These are phyloP conservation scores for Drechslerella coelobrocha DNA, from an alignment of 2,329 filamentous ascomycete species.

Conservation along the genomic window DNA sequence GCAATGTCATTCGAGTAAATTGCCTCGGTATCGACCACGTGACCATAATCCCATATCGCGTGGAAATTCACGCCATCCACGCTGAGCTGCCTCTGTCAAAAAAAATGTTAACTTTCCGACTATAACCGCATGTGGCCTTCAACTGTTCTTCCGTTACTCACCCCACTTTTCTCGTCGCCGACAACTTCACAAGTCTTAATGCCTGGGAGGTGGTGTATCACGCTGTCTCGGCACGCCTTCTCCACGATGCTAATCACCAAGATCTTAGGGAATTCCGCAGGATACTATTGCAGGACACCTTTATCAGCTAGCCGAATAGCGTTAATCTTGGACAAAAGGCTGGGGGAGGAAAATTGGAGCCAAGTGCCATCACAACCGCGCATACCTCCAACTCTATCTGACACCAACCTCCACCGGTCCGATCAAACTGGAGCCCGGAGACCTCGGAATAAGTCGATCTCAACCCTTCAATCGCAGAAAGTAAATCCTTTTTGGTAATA, in stretches of 20 bases:
- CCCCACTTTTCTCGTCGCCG: slow-evolving; percentile 57
- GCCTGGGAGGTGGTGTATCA: slow-evolving; percentile 84
- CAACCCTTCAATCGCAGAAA: slow-evolving; percentile 25
- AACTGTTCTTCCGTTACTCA: no score
- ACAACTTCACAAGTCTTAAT: slow-evolving; percentile 66
- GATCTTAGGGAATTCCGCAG: slow-evolving; percentile 80
- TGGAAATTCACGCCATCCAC: slow-evolving; percentile 82
- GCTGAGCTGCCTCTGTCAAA: slow-evolving; percentile 62
- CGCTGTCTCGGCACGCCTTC: slow-evolving; percentile 74
- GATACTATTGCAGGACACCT: slow-evolving; percentile 66
- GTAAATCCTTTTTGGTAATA: slow-evolving; percentile 31
- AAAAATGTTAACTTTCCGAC: slow-evolving; percentile 8
- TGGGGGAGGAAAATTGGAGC: slow-evolving; percentile 1
- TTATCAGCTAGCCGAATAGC: neutral
- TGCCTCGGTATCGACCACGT: slow-evolving; percentile 78
- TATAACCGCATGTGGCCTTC: no score
- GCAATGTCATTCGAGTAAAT: slow-evolving; percentile 93
- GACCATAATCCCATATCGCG: slow-evolving; percentile 86
- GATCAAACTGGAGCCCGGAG: slow-evolving; percentile 79
- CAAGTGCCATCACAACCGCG: neutral
- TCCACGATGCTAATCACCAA: slow-evolving; percentile 92
- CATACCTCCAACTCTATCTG: slow-evolving; percentile 73
- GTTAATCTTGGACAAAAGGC: neutral
- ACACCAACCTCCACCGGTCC: slow-evolving; percentile 74
- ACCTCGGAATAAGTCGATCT: slow-evolving; percentile 59